phyloP scores from a whole-genome alignment of 805 yeast genomes.

The Lipomyces lipofer region DNA sequence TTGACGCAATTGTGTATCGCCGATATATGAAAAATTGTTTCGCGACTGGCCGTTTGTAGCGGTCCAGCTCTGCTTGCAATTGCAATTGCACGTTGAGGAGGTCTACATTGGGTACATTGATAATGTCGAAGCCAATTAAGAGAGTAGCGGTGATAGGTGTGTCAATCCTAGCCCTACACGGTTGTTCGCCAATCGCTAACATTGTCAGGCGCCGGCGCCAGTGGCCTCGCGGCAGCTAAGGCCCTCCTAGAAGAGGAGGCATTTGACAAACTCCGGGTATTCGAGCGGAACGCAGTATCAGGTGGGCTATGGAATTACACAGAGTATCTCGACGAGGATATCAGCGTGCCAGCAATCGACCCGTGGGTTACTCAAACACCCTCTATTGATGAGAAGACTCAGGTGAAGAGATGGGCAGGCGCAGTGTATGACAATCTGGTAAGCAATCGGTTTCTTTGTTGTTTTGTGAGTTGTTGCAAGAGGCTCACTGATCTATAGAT shows the following conservation, averaged over 20 bases:
- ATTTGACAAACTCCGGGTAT: slow-evolving; percentile 53
- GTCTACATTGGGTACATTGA: no score
- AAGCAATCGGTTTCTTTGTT: neutral
- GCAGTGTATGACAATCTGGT: slow-evolving; percentile 65
- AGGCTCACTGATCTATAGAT: slow-evolving; percentile 31
- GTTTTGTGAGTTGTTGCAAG: neutral
- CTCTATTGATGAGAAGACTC: slow-evolving; percentile 17
- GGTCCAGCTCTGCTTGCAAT: no score
- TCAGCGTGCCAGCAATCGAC: slow-evolving; percentile 41
- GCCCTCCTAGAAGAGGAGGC: slow-evolving; percentile 56
- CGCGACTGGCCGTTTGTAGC: no score
- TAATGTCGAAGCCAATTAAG: no score
- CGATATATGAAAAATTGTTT: no score
- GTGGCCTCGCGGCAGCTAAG: slow-evolving; percentile 52
- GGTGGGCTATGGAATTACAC: slow-evolving; percentile 83
- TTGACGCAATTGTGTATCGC: no score
- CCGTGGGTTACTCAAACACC: slow-evolving; percentile 35
- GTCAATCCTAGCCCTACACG: no score
- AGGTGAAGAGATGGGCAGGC: slow-evolving; percentile 47
- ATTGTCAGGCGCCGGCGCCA: slow-evolving; percentile 28
- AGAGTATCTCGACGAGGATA: slow-evolving; percentile 34
- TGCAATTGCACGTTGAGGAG: no score
- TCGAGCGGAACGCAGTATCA: slow-evolving; percentile 56
- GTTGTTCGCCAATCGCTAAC: no score
- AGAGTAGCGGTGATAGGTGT: no score